Percentiles rank a stretch among this genome's conserved stretches.
Evolutionary conservation across 2,329 filamentous ascomycete species (phyloP).

Genomic region (Celoporthe dispersa): DNA sequence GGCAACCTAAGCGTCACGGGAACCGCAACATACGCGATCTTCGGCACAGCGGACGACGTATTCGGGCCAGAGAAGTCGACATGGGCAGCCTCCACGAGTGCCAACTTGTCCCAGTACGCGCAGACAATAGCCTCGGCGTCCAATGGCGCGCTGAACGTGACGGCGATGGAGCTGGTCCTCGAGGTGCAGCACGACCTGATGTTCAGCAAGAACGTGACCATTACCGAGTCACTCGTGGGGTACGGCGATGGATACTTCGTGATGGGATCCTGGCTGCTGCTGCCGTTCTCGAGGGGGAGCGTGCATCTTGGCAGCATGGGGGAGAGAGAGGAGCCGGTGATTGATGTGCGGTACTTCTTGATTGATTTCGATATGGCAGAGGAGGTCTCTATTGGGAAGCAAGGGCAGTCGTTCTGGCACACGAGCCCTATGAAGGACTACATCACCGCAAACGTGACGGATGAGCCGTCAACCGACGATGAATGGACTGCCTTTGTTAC

Average conservation of each 20-base stretch:
- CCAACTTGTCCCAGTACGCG: conserved; percentile 33
- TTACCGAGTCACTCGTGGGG: conserved; percentile 52
- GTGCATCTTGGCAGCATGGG: conserved; percentile 45
- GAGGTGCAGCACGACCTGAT: conserved; percentile 52
- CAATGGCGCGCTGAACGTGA: conserved; percentile 26
- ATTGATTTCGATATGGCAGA: conserved; percentile 43
- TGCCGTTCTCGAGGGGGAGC: conserved; percentile 47
- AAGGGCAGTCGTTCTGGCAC: conserved; percentile 39
- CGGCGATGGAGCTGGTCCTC: conserved; percentile 46
- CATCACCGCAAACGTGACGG: conserved; percentile 24
- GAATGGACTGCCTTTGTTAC: conserved; percentile 16
- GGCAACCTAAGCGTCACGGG: conserved; percentile 32
- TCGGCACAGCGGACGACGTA: conserved; percentile 37
- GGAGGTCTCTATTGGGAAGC: conserved; percentile 37
- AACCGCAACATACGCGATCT: conserved; percentile 35
- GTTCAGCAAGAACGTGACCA: conserved; percentile 48
- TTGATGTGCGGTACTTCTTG: conserved; percentile 43
- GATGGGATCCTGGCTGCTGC: conserved; percentile 43
- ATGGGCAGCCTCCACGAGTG: conserved; percentile 32
- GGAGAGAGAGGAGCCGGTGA: conserved; percentile 40
- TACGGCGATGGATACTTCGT: conserved; percentile 37
- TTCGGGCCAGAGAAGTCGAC: conserved; percentile 35
- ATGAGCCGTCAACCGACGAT: conserved; percentile 15
- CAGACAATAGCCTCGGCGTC: conserved; percentile 11
- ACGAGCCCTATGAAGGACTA: conserved; percentile 35